Conservation (phyloP, 2,329 filamentous ascomycete species). For the Neonectria ditissima region DNA sequence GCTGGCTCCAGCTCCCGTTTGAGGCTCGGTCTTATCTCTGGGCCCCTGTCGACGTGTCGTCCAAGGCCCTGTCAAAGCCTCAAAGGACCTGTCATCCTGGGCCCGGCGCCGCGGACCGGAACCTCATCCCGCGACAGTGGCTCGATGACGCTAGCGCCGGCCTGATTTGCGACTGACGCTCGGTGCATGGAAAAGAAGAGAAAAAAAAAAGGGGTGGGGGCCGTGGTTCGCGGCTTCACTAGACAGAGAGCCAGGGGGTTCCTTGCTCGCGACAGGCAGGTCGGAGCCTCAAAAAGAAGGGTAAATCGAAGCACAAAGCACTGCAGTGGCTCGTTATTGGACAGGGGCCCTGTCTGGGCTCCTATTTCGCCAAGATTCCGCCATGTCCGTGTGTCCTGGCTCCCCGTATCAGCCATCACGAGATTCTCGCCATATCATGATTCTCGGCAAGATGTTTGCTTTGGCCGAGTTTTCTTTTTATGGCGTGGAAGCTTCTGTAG, state of each 20-base stretch:
- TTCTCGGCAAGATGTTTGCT: slow-evolving; percentile 7
- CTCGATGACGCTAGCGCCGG: slow-evolving; percentile 34
- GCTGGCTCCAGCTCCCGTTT: slow-evolving; percentile 26
- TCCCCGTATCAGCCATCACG: slow-evolving; percentile 18
- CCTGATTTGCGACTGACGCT: slow-evolving; percentile 21
- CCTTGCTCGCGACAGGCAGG: slow-evolving; percentile 10
- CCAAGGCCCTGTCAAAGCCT: not conserved
- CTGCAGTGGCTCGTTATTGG: slow-evolving; percentile 21
- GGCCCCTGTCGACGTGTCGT: slow-evolving; percentile 9
- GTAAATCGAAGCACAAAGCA: slow-evolving; percentile 20
- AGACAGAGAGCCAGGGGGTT: slow-evolving; percentile 4
- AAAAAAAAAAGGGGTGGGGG: slow-evolving; percentile 22
- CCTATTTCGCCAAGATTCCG: slow-evolving; percentile 25
- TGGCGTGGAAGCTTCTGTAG: slow-evolving; percentile 12
- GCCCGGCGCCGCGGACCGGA: slow-evolving; percentile 35
- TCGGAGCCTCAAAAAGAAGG: slow-evolving; percentile 25
- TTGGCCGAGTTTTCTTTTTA: not conserved
- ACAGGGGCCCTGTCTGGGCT: slow-evolving; percentile 8
- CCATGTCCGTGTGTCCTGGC: slow-evolving; percentile 24
- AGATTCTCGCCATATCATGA: slow-evolving; percentile 26
- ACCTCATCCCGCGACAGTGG: slow-evolving; percentile 29
- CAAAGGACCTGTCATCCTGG: slow-evolving; percentile 20
- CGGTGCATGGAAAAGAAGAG: too few relatives aligned
- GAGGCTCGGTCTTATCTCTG: slow-evolving; percentile 44
- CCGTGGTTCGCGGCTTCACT: slow-evolving; percentile 9